These are phyloP conservation scores for Dendryphion nanum DNA, from an alignment of 2,329 filamentous ascomycete genomes.

Conservation along the genomic window DNA sequence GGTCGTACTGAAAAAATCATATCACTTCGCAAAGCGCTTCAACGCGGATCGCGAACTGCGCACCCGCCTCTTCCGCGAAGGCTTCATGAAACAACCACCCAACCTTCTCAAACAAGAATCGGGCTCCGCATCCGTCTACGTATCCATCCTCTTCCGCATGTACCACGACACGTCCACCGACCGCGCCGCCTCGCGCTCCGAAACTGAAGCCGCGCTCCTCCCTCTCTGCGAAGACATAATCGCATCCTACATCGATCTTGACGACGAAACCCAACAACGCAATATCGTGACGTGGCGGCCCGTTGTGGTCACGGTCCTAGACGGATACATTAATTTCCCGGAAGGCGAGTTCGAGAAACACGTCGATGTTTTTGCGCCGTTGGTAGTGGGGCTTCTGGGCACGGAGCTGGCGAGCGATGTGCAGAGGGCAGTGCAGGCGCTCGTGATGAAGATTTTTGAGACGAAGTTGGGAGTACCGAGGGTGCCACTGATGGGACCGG, in stretches of 20 bases:
- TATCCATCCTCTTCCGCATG: slow-evolving; percentile 95
- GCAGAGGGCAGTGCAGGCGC: slow-evolving; percentile 70
- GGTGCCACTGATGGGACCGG: slow-evolving; percentile 24
- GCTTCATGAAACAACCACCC: slow-evolving; percentile 99
- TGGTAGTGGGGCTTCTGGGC: slow-evolving; percentile 77
- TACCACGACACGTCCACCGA: slow-evolving; percentile 87
- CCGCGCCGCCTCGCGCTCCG: slow-evolving; percentile 71
- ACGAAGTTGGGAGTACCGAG: slow-evolving; percentile 17
- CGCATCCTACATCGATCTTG: slow-evolving; percentile 76
- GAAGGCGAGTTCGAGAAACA: slow-evolving; percentile 76
- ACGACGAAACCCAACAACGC: slow-evolving; percentile 93
- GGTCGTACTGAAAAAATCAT: slow-evolving; percentile 91
- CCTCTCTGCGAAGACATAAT: slow-evolving; percentile 96
- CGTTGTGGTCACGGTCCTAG: slow-evolving; percentile 93
- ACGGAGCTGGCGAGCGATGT: slow-evolving; percentile 81
- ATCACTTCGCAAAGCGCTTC: slow-evolving; percentile 94
- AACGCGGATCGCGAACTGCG: slow-evolving; percentile 96
- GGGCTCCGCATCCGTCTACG: slow-evolving; percentile 89
- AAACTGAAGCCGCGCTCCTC: slow-evolving; percentile 88
- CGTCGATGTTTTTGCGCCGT: slow-evolving; percentile 79
- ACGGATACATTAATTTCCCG: slow-evolving; percentile 86
- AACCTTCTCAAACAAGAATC: slow-evolving; percentile 97
- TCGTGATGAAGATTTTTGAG: slow-evolving; percentile 82
- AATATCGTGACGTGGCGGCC: slow-evolving; percentile 98
- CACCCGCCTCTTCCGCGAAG: slow-evolving; percentile 91